Base-by-base conservation (phyloP, 2,329 filamentous ascomycete genomes). In the Monosporascus sp. region DNA sequence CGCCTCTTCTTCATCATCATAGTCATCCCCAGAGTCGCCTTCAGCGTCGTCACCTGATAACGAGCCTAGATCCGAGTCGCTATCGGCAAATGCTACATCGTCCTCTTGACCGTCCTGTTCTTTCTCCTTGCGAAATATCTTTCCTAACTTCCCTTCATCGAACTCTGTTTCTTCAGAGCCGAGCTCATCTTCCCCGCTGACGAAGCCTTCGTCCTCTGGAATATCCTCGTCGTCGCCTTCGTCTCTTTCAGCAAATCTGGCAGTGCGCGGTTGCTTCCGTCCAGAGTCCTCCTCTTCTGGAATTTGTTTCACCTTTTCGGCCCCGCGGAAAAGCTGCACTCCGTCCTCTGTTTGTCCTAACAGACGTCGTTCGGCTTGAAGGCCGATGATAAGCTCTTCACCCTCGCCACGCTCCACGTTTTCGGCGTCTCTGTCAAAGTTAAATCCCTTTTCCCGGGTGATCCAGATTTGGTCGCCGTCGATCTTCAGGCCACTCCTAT, bases 391-490 rank as follows among this genome's bases (percentile, higher is more conserved):
- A 71, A 99, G 84, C 71, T 97, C 91, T 69, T 99, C 94, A 41
- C 94, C 94, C 51, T 97, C 80, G n/a, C 94, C 94, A 46, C 90
- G 84, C 62, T 96, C 89, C 31, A 81, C 81, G 11, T 84, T 81
- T 11, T 90, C 85, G 2, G 72, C 79, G 31, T 84, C 81, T 59
- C 79, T 80, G 68, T 86, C 79, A 60, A 99, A 97, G 4, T 83
- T 95, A 62, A 87, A 87, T 0, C 84, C 84, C 62, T 85, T 86
- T 50, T 87, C 83, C 53, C 82, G 75, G 9, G 84, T 86, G 56
- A 87, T 97, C 75, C 96, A 99, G 38, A 99, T 92, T 7, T 93
- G 92, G 72, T 99, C 94, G 56, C 96, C 96, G 61, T 99, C 94
- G 50, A 99, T 93, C 67, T 97, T 86, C 14, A 99, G 83, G 64